These are phyloP conservation scores for Amanita polypyramis DNA, from an alignment of 768 basidiomycete species.

Conservation along the genomic window DNA sequence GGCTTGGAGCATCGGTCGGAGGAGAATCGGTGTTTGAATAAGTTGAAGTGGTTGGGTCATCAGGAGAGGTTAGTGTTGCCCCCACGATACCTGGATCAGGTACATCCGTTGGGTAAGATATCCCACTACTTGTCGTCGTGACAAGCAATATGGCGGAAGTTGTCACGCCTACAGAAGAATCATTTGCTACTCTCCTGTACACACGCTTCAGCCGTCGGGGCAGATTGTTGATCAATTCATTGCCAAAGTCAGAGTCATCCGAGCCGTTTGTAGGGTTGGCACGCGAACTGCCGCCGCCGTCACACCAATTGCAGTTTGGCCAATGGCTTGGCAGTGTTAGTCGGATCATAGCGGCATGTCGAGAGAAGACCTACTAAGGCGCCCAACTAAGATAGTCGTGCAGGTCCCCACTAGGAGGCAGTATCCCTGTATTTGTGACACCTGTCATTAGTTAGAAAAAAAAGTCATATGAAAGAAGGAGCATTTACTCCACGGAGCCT, in stretches of 20 bases:
- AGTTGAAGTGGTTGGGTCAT: not conserved
- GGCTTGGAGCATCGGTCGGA: conserved; percentile 17
- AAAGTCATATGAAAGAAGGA: conserved; percentile 11
- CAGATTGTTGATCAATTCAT: not conserved
- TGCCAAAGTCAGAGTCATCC: not conserved
- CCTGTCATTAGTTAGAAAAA: conserved; percentile 18
- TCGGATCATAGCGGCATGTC: not conserved
- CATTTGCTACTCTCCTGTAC: conserved; percentile 20
- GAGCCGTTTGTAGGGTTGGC: not conserved
- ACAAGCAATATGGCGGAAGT: not conserved
- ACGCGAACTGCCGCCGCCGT: not conserved
- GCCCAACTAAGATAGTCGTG: conserved; percentile 66
- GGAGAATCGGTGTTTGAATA: conserved; percentile 8
- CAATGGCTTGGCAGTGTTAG: conserved; percentile 33
- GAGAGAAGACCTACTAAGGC: conserved; percentile 40
- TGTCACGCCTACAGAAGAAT: not conserved
- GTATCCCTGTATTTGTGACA: conserved; percentile 35
- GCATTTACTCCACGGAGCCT: conserved; percentile 48
- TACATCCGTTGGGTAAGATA: not conserved
- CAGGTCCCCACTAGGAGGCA: conserved; percentile 39
- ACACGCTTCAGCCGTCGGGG: conserved; percentile 1
- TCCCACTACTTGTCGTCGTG: not conserved
- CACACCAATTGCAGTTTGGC: conserved; percentile 40
- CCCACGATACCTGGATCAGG: not conserved
- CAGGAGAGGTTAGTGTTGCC: not conserved